Percentiles rank a stretch among this genome's conserved stretches.
These are phyloP conservation scores for Salix udensis DNA, from an alignment of 345 rosid species.

Conservation along the genomic window DNA sequence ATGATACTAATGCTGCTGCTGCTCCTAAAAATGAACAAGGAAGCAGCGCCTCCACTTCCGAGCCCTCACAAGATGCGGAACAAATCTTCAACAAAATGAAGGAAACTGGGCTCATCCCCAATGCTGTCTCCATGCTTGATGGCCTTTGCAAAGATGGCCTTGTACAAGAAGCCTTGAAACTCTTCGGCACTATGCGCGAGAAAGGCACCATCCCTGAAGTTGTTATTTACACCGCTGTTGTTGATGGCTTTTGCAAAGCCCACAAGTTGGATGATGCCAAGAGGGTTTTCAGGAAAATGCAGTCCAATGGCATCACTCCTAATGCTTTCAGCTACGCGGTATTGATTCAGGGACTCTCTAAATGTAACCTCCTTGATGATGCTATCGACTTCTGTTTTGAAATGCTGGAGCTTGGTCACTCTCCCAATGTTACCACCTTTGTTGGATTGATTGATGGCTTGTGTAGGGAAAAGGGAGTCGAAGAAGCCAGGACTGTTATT, in stretches of 20 bases:
- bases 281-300: slow-evolving; percentile 85
- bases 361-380: slow-evolving; percentile 50
- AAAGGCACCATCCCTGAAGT: slow-evolving; percentile 87
- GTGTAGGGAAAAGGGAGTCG: slow-evolving; percentile 61
- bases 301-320: slow-evolving; percentile 54
- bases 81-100: slow-evolving; percentile 81
- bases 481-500: slow-evolving; percentile 48
- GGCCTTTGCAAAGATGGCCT: slow-evolving; percentile 96
- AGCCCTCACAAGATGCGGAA: slow-evolving; percentile 25
- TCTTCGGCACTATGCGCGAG: slow-evolving; percentile 74
- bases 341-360: slow-evolving; percentile 64
- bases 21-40: background rate
- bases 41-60: background rate
- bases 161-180: slow-evolving; percentile 84
- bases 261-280: slow-evolving; percentile 72
- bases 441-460: slow-evolving; percentile 78
- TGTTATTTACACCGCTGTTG: slow-evolving; percentile 87
- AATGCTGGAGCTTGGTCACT: slow-evolving; percentile 88
- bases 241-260: slow-evolving; percentile 83
- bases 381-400: slow-evolving; percentile 54
- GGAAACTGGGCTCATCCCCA: slow-evolving; percentile 85
- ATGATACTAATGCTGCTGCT: background rate
- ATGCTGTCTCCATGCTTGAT: slow-evolving; percentile 92
- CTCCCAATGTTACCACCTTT: slow-evolving; percentile 72
- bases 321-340: slow-evolving; percentile 66